Evolutionary conservation across 176 grass and related monocot genomes (phyloP).

Genomic region (Aegilops sharonensis): DNA sequence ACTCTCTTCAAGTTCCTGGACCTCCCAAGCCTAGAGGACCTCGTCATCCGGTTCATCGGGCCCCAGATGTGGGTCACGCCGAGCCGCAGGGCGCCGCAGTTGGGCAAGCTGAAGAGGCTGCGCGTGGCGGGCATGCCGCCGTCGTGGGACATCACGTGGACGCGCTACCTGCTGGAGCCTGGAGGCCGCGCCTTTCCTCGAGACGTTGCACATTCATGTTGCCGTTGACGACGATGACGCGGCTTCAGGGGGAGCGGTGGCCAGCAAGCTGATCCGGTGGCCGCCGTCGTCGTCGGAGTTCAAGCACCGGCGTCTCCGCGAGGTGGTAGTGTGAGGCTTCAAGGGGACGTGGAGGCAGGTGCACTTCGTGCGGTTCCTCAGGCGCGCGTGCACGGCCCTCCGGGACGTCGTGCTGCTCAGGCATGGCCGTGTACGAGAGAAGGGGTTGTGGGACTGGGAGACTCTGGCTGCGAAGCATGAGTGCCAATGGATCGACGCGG

Average conservation of each 20-base stretch:
- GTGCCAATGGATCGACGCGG: neutral
- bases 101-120: neutral
- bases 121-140: neutral
- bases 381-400: neutral
- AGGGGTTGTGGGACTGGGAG: neutral
- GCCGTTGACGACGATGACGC: neutral
- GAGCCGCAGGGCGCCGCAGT: too few species aligned
- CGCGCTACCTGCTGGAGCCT: neutral
- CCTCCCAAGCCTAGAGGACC: neutral
- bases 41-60: neutral
- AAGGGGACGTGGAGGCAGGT: neutral
- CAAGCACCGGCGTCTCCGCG: neutral
- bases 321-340: neutral
- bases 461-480: neutral
- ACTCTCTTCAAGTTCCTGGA: neutral
- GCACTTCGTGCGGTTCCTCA: neutral
- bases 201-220: neutral
- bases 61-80: neutral
- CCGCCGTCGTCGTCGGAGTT: neutral
- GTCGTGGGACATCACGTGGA: constrained; percentile 3
- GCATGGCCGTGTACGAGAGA: neutral
- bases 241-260: neutral
- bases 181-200: neutral
- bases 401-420: neutral
- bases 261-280: neutral